These are phyloP conservation scores for Arctium lappa DNA, from an alignment of 129 eudicot genomes.

Conservation along the genomic window DNA sequence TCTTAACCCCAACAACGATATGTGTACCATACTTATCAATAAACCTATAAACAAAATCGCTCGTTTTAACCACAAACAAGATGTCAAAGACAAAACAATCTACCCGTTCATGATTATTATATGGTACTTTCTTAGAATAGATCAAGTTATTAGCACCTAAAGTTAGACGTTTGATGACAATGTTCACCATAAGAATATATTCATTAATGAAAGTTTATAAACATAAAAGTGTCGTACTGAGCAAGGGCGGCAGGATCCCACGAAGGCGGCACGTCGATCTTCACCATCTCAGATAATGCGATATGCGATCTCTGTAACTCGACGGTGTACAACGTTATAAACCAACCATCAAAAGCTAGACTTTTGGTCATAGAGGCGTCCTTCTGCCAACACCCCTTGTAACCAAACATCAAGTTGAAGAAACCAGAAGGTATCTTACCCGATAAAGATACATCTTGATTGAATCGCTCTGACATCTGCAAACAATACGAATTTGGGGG, in stretches of 20 bases:
- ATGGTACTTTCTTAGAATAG: not conserved
- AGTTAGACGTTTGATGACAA: not conserved
- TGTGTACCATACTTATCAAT: constrained; percentile 95
- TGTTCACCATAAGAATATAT: not conserved
- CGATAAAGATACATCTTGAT: constrained; percentile 72
- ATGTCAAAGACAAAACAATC: not conserved
- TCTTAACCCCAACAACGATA: constrained; percentile 88
- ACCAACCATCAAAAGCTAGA: constrained; percentile 94
- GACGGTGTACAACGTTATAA: constrained; percentile 64
- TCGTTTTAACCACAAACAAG: not conserved
- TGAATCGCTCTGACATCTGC: constrained; percentile 94
- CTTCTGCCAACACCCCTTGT: constrained; percentile 85
- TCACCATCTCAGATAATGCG: constrained; percentile 66
- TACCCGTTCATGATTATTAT: not conserved
- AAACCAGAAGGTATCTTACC: constrained; percentile 94
- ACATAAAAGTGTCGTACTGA: constrained; percentile 48
- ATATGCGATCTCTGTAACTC: constrained; percentile 75
- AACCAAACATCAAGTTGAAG: constrained; percentile 79
- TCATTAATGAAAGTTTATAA: not conserved
- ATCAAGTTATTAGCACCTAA: not conserved
- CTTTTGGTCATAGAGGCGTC: constrained; percentile 76
- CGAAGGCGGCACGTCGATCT: constrained; percentile 74
- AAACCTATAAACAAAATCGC: constrained; percentile 42
- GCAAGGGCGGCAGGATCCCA: constrained; percentile 96
- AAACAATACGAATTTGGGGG: not conserved